These are phyloP conservation scores for Nemania serpens DNA, from an alignment of 2,329 filamentous ascomycete species.

Conservation along the genomic window DNA sequence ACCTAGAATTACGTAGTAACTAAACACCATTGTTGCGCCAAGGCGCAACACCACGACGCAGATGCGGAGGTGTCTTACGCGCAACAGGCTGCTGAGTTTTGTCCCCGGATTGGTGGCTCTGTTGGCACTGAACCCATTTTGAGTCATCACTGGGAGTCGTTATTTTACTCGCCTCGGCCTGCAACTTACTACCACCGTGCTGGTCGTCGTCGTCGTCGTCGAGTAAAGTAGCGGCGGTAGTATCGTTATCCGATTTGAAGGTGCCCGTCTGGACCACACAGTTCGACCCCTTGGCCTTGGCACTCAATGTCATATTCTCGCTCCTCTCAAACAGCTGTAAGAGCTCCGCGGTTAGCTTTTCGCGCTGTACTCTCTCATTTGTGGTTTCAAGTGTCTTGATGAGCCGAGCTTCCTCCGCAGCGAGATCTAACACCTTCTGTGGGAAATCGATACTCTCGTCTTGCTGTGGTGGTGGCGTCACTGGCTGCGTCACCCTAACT, in stretches of 20 bases:
- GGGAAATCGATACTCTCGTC: neutral
- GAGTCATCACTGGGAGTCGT: neutral
- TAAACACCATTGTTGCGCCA: neutral
- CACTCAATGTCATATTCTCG: neutral
- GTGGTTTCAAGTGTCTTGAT: neutral
- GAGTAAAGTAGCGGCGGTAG: neutral
- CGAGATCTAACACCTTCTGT: neutral
- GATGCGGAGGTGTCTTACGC: slow-evolving; percentile 51
- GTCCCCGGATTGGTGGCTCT: neutral
- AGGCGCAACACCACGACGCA: slow-evolving; percentile 1
- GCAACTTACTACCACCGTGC: neutral
- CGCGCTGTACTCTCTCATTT: neutral
- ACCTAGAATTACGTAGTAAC: neutral
- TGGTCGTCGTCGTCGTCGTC: neutral
- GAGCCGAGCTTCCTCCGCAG: neutral
- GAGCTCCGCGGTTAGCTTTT: neutral
- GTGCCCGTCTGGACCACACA: neutral
- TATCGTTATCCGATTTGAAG: neutral
- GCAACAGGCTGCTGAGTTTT: slow-evolving; percentile 72
- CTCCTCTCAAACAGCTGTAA: neutral
- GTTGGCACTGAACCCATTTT: too few species aligned
- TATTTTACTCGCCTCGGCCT: neutral
- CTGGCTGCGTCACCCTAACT: neutral
- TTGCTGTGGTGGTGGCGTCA: too few species aligned
- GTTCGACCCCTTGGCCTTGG: neutral